Evolutionary conservation across 2,329 filamentous ascomycete species (phyloP).

Genomic region (Xylariaceae sp.): DNA sequence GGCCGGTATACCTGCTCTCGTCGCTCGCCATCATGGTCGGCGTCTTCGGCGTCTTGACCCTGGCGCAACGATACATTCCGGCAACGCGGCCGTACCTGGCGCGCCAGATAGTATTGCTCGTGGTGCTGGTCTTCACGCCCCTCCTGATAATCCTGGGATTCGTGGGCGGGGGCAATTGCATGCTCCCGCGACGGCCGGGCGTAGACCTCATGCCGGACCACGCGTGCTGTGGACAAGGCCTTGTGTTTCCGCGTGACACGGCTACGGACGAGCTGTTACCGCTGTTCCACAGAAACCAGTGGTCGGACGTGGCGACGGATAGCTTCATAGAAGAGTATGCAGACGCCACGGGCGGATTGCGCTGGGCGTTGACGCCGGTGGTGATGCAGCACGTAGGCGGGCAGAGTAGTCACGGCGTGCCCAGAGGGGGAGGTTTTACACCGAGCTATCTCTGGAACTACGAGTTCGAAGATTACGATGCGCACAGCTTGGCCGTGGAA

Average conservation of each 20-base stretch:
- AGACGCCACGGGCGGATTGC: conserved; percentile 15
- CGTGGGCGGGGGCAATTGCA: conserved; percentile 23
- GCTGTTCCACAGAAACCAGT: conserved; percentile 15
- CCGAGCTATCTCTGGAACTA: conserved; percentile 20
- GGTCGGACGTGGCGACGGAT: conserved; percentile 21
- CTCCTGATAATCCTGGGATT: conserved; percentile 26
- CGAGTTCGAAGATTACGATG: conserved; percentile 24
- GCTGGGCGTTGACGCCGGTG: conserved; percentile 28
- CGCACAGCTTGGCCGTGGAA: conserved; percentile 21
- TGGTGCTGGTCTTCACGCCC: conserved; percentile 20
- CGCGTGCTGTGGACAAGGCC: conserved; percentile 28
- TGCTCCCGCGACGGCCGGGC: conserved; percentile 18
- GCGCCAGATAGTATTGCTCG: conserved; percentile 13
- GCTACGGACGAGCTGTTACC: conserved; percentile 23
- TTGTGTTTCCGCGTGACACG: conserved; percentile 24
- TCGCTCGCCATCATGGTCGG: conserved; percentile 7
- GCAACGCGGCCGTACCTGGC: conserved; percentile 15
- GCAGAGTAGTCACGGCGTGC: conserved; percentile 24
- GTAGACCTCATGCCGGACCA: conserved; percentile 25
- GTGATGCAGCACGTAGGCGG: conserved; percentile 29
- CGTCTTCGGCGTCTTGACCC: not conserved
- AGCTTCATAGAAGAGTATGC: conserved; percentile 28
- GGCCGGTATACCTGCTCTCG: conserved; percentile 21
- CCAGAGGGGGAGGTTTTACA: conserved; percentile 13
- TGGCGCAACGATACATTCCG: conserved; percentile 12